Percentiles rank a stretch among this genome's conserved stretches.
phyloP scores from a whole-genome alignment of 2,329 filamentous ascomycete species.

The Curvularia sp. region DNA sequence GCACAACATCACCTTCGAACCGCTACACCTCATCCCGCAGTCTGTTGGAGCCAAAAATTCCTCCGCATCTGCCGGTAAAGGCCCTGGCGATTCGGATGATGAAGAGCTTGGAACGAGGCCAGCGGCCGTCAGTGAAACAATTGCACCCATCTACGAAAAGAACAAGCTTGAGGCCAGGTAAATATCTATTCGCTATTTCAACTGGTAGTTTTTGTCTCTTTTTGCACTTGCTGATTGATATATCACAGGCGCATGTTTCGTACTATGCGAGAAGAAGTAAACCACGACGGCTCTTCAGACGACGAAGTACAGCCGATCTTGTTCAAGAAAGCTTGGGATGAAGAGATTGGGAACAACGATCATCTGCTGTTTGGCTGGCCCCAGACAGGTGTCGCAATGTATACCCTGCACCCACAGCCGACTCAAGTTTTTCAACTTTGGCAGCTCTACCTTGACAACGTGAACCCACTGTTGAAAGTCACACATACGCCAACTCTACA shows the following conservation, averaged over 20 bases:
- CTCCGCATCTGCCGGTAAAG: not conserved
- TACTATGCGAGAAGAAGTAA: not conserved
- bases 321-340: not conserved
- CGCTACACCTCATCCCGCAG: not conserved
- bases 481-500: not conserved
- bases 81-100: not conserved
- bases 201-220: not conserved
- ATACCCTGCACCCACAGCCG: not conserved
- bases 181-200: not conserved
- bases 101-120: not conserved
- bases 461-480: not conserved
- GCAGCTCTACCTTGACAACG: not conserved
- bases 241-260: not conserved
- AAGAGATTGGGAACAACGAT: not conserved
- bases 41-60: not conserved
- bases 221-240: not conserved
- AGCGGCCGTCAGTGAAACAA: not conserved
- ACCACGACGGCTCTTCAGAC: not conserved
- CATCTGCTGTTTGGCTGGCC: not conserved
- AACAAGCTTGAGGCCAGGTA: not conserved
- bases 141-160: not conserved
- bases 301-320: not conserved
- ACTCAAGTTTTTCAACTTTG: not conserved
- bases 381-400: not conserved
- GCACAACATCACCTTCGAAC: not conserved